Conservation (phyloP, 148 eudicot genomes). For the Rhododendron kiyosumense region DNA sequence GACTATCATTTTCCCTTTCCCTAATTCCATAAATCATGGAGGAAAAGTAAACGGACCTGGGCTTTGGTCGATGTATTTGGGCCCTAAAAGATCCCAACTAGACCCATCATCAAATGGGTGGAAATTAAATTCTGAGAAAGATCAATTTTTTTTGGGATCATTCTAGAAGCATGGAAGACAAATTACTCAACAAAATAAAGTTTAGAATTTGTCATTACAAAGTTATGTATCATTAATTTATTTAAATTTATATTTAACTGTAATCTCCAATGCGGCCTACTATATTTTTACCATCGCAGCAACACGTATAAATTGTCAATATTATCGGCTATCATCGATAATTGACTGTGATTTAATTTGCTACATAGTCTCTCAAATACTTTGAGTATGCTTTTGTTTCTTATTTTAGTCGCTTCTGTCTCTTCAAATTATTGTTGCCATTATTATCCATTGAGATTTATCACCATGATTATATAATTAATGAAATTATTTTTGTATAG, state of each 20-base stretch:
- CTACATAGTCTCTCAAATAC: neutral
- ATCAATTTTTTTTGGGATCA: neutral
- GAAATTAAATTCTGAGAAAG: neutral
- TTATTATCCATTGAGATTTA: neutral
- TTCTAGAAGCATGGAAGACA: neutral
- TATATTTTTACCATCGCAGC: neutral
- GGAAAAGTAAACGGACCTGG: neutral
- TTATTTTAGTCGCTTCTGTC: neutral
- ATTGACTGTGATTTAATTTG: neutral
- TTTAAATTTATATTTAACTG: too few relatives aligned
- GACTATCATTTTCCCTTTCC: too few relatives aligned
- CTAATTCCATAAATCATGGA: neutral
- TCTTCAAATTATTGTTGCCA: neutral
- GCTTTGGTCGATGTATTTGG: neutral
- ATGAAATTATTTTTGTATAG: too few relatives aligned
- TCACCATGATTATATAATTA: neutral
- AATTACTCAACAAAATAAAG: neutral
- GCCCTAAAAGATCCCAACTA: neutral
- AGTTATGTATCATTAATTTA: neutral
- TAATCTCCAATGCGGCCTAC: too few relatives aligned
- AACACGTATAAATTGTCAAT: neutral
- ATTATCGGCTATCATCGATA: neutral
- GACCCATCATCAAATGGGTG: neutral
- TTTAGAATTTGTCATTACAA: neutral
- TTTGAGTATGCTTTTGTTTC: neutral